Base-by-base conservation (phyloP, 2,329 filamentous ascomycete species). In the Ophiognomonia clavigignenti-juglandacearum region DNA sequence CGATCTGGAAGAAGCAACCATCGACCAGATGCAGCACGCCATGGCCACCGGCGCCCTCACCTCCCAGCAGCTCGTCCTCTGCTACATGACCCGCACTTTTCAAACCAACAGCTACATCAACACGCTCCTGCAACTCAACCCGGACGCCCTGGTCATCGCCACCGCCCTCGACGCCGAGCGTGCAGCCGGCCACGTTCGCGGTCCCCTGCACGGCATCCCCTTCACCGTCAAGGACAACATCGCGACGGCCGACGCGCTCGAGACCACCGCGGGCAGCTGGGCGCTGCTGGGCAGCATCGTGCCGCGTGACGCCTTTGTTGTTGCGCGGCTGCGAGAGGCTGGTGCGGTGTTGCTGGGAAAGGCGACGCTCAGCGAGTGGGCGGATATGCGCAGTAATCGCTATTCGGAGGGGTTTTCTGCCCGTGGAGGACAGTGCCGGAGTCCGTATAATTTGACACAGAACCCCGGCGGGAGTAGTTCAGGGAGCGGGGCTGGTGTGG, bases 151-250 rank as follows among this genome's bases (percentile, higher is more conserved):
- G 27, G 58, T 61, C 19, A 86, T 88, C 47, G 86, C 86, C 4
- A 65, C 66, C 5, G 58, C 68, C 13, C 68, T 82, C 24, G 86
- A 90, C 56, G 60, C 58, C 0, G 84, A 89, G 63, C 74, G 85
- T 16, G 58, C 61, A 11, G 57, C 65, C 1, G 82, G 82, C 20
- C 69, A 66, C 32, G 61, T 82, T 9, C 75, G 82, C n/a, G 77
- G 84, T 1, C 79, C 80, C 1, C 71, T 91, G 1, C 86, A 90
- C 60, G 86, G 86, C 3, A 86, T 91, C 36, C 86, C 86, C 0
- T 86, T 86, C 60, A 70, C 85, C 3, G 77, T 88, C 53, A 90
- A 90, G 64, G 85, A 90, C 59, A 85, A 84, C 59, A 84, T 87
- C 45, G 82, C 73, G 20, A 80, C 77, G 8, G 80, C 80, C 53